phyloP scores from a whole-genome alignment of 768 basidiomycete species.

The Hericium rajendrae region DNA sequence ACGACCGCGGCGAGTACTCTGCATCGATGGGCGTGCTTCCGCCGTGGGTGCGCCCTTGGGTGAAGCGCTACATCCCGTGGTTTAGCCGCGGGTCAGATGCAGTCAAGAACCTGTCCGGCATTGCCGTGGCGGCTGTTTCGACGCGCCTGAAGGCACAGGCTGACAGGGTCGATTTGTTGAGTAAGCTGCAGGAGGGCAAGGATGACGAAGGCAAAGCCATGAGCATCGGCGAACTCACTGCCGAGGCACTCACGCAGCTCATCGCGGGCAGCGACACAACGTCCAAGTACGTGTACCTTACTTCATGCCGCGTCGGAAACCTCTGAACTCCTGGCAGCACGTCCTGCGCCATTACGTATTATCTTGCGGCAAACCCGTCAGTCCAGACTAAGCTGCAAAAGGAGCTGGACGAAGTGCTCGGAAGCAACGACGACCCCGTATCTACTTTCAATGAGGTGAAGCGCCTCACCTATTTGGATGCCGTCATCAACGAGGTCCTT shows the following conservation, averaged over 20 bases:
- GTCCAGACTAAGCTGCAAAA: slow-evolving; percentile 64
- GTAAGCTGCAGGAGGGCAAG: slow-evolving; percentile 68
- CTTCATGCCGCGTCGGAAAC: background rate
- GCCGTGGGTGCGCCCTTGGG: slow-evolving; percentile 24
- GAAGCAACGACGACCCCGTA: slow-evolving; percentile 50
- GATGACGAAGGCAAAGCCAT: slow-evolving; percentile 78
- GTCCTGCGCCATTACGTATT: slow-evolving; percentile 81
- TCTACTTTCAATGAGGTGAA: slow-evolving; percentile 63
- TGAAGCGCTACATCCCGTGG: slow-evolving; percentile 26
- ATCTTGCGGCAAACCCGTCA: slow-evolving; percentile 59
- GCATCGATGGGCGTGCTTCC: slow-evolving; percentile 31
- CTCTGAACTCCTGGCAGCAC: slow-evolving; percentile 39
- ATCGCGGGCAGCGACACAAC: slow-evolving; percentile 92
- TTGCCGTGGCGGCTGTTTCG: slow-evolving; percentile 35
- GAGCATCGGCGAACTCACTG: slow-evolving; percentile 76
- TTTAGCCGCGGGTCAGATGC: slow-evolving; percentile 24
- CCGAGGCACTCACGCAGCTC: slow-evolving; percentile 77
- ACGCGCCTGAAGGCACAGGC: slow-evolving; percentile 58
- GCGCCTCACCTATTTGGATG: slow-evolving; percentile 68
- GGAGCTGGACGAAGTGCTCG: slow-evolving; percentile 59
- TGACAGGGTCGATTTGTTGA: slow-evolving; percentile 73
- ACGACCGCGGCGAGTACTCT: slow-evolving; percentile 34
- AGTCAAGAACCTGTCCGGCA: slow-evolving; percentile 28
- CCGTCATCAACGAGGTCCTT: slow-evolving; percentile 80
- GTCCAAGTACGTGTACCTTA: slow-evolving; percentile 54